Conservation (phyloP, 1,284 basidiomycete genomes). For the Ceratobasidium sp. region DNA sequence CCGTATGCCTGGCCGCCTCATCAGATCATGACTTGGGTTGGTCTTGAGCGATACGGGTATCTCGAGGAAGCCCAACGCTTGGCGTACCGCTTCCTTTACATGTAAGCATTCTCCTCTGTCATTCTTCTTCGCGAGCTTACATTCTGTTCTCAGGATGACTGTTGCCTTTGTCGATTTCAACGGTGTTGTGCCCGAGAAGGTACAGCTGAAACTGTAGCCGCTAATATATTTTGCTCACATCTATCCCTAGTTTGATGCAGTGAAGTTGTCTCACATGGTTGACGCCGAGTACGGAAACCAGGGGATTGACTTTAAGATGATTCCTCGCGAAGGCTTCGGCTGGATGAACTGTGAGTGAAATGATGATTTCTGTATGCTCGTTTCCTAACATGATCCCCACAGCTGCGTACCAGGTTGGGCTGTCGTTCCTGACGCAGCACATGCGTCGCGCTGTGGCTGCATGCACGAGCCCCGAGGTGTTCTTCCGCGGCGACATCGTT, state of each 20-base stretch:
- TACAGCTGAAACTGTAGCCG: slow-evolving; percentile 48
- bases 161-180: slow-evolving; percentile 95
- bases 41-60: slow-evolving; percentile 95
- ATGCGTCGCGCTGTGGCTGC: slow-evolving; percentile 95
- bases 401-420: slow-evolving; percentile 94
- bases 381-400: slow-evolving; percentile 6
- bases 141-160: slow-evolving; percentile 73
- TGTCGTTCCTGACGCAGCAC: slow-evolving; percentile 92
- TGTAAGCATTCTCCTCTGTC: slow-evolving; percentile 65
- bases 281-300: slow-evolving; percentile 99
- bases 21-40: slow-evolving; percentile 97
- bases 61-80: slow-evolving; percentile 92
- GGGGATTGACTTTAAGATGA: slow-evolving; percentile 95
- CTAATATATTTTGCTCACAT: slow-evolving; percentile 11
- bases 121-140: slow-evolving; percentile 5
- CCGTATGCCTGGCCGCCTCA: slow-evolving; percentile 93
- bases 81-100: slow-evolving; percentile 96
- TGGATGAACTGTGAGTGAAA: slow-evolving; percentile 86
- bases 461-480: slow-evolving; percentile 90
- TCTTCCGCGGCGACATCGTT: slow-evolving; percentile 62
- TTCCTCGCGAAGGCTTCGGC: slow-evolving; percentile 96
- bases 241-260: slow-evolving; percentile 84
- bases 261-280: slow-evolving; percentile 92
- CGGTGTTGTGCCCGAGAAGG: slow-evolving; percentile 97
- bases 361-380: no score